phyloP scores from a whole-genome alignment of 2,329 filamentous ascomycete genomes.

The Venturia pyrina region DNA sequence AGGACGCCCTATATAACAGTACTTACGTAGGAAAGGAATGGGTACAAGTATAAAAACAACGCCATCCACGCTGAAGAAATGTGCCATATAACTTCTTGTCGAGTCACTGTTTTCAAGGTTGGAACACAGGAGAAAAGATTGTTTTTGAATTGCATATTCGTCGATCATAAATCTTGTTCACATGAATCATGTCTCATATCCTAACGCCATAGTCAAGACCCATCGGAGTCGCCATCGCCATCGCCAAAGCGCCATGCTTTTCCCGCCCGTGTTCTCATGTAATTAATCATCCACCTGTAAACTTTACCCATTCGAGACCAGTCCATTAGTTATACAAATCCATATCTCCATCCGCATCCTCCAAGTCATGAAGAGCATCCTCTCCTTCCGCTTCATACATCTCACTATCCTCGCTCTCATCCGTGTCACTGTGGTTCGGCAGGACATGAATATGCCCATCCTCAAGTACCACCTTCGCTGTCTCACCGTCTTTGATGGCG shows the following conservation, averaged over 20 bases:
- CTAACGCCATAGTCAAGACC: no score
- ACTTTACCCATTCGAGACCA: neutral
- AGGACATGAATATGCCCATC: conserved; percentile 73
- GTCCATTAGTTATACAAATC: conserved; percentile 50
- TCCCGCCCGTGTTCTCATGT: neutral
- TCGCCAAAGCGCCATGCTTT: neutral
- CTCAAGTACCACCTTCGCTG: conserved; percentile 66
- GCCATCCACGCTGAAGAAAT: no score
- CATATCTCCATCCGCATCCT: conserved; percentile 43
- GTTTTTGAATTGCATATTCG: no score
- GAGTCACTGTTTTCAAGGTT: no score
- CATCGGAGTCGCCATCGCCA: no score
- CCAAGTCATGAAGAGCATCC: conserved; percentile 61
- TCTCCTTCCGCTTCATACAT: conserved; percentile 51
- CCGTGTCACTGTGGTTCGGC: conserved; percentile 67
- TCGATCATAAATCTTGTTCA: no score
- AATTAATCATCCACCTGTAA: neutral
- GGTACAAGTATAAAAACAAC: no score
- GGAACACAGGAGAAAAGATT: no score
- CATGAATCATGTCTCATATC: no score
- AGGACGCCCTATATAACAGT: no score
- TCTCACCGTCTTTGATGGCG: conserved; percentile 75
- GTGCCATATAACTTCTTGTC: no score
- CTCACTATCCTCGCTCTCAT: conserved; percentile 55
- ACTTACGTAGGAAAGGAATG: no score